Conservation (phyloP, 225 moss, liverwort and hornwort genomes). For the Thuidium tamariscinum region DNA sequence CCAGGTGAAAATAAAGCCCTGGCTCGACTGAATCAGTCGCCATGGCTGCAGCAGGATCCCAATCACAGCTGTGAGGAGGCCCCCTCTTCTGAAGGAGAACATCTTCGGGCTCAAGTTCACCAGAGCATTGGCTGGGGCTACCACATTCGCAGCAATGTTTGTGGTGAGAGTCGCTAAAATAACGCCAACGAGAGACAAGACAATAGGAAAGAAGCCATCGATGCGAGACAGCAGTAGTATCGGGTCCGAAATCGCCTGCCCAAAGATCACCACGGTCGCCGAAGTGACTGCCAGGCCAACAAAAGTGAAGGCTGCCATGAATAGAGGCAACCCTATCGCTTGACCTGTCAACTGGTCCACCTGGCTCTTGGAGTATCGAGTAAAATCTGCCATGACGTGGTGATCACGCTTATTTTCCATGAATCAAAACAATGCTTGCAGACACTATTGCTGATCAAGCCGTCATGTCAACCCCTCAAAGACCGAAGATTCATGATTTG, state of each 20-base stretch:
- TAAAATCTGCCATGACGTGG: constrained; percentile 52
- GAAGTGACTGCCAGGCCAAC: constrained; percentile 85
- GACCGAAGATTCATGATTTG: background rate
- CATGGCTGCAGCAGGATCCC: constrained; percentile 75
- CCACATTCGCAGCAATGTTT: constrained; percentile 87
- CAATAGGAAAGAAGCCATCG: constrained; percentile 61
- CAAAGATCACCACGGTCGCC: constrained; percentile 74
- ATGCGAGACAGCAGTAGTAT: constrained; percentile 60
- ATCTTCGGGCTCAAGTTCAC: constrained; percentile 53
- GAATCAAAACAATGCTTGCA: background rate
- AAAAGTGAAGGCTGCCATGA: constrained; percentile 91
- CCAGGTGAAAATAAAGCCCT: constrained; percentile 87
- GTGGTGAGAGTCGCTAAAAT: constrained; percentile 79
- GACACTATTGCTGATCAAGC: background rate
- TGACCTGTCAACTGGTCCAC: constrained; percentile 73
- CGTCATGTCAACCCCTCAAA: background rate
- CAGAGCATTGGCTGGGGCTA: constrained; percentile 81
- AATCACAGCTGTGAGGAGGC: constrained; percentile 49
- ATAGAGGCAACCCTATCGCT: constrained; percentile 78
- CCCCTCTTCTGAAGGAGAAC: constrained; percentile 61
- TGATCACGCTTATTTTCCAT: background rate
- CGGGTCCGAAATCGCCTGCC: constrained; percentile 72
- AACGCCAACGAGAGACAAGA: constrained; percentile 61
- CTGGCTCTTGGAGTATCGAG: constrained; percentile 75
- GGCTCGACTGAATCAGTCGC: constrained; percentile 73